Base-by-base conservation (phyloP, 306 rosid species). In the Psophocarpus tetragonolobus region DNA sequence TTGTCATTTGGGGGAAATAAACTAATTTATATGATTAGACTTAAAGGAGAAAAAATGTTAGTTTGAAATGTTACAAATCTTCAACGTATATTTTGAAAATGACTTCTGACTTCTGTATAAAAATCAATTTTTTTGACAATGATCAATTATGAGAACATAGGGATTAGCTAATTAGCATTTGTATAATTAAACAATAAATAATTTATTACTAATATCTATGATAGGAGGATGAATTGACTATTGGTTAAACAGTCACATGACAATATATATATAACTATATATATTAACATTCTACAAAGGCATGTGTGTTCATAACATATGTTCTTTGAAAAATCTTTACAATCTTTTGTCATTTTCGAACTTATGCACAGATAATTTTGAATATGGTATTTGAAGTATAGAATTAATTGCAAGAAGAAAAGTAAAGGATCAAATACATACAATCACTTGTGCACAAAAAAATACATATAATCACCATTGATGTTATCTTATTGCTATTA, bases 121-220 rank as follows among this genome's bases (percentile, higher is more conserved):
- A 24, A 64, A 51, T 32, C 41, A n/a, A 39, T 45, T 56, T 45
- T 75, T 73, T n/a, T 14, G 6, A 57, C 68, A 54, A 3, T 73
- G 77, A 68, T 18, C 81, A 61, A 79, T 84, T 74, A 80, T 70
- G 42, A 75, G 63, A 14, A 21, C 80, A 65, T 76, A 30, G 39
- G 82, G 80, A 75, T 75, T 71, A 45, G 72, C 26, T 33, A 47
- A 23, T 68, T 30, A 51, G 3, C 35, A 18, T 60, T 48, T 41
- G 15, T 61, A 39, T 11, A 45, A 57, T 60, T 24, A n/a, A 68
- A 78, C 38, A 47, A 39, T 29, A 39, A 18, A 15, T 29, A 47
- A 9, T 36, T 8, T 44, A 42, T 8, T 44, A 42, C 66, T 2
- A 24, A 36, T 17, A 60, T 26, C 42, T 26, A 50, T 47, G 63